phyloP scores from a whole-genome alignment of 164 flowering plant species.

The Santalum album region DNA sequence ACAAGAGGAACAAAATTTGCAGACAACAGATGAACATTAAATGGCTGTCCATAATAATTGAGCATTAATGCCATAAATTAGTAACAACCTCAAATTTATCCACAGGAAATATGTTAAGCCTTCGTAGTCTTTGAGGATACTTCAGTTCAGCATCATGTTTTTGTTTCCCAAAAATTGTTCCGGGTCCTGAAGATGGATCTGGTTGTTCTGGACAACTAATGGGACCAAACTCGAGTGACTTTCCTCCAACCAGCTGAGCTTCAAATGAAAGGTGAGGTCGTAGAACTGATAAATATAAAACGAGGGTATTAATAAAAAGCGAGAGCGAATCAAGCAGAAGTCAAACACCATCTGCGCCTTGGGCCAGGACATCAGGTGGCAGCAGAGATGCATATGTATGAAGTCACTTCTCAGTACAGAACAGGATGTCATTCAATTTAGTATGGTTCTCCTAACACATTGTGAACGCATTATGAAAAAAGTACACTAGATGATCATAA shows the following conservation, averaged over 20 bases:
- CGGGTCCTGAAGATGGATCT: slow-evolving; percentile 33
- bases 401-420: too few species aligned
- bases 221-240: slow-evolving; percentile 70
- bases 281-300: slow-evolving; percentile 44
- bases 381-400: too few species aligned
- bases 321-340: background rate
- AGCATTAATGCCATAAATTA: slow-evolving; percentile 3
- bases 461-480: too few species aligned
- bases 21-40: background rate
- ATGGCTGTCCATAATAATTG: background rate
- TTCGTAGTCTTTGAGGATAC: slow-evolving; percentile 79
- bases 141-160: slow-evolving; percentile 80
- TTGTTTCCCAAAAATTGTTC: slow-evolving; percentile 60
- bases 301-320: background rate
- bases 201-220: slow-evolving; percentile 76
- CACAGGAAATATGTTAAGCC: slow-evolving; percentile 82
- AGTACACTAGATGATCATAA: too few species aligned
- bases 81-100: slow-evolving; percentile 69
- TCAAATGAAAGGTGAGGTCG: slow-evolving; percentile 93
- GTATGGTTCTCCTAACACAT: too few species aligned
- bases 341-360: too few species aligned
- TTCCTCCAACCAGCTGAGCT: slow-evolving; percentile 91
- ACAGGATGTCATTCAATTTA: too few species aligned
- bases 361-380: too few species aligned
- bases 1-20: background rate